These are phyloP conservation scores for Phanerochaete carnosa DNA, from an alignment of 768 basidiomycete genomes.

Conservation along the genomic window DNA sequence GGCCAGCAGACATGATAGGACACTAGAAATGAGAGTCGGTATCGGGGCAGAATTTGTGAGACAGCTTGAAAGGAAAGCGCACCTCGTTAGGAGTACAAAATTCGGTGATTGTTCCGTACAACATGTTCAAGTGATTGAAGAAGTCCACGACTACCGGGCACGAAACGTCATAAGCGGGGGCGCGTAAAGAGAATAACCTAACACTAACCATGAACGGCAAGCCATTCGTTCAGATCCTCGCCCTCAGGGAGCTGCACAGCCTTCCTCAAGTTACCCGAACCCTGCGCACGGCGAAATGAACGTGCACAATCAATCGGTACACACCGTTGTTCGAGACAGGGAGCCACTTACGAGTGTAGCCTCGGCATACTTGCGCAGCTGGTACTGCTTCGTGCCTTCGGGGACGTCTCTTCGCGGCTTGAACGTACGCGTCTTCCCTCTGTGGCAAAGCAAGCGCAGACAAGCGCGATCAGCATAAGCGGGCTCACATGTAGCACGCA, in stretches of 20 bases:
- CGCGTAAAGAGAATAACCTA: background rate
- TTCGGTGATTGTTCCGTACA: slow-evolving; percentile 97
- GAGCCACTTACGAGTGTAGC: slow-evolving; percentile 74
- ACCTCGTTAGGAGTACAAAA: slow-evolving; percentile 96
- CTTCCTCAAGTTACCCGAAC: slow-evolving; percentile 90
- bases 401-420: slow-evolving; percentile 94
- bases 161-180: background rate
- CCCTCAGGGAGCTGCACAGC: slow-evolving; percentile 96
- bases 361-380: slow-evolving; percentile 95
- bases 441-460: slow-evolving; percentile 23
- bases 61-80: slow-evolving; percentile 19
- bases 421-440: slow-evolving; percentile 92
- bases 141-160: slow-evolving; percentile 84
- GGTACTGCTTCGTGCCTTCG: slow-evolving; percentile 97
- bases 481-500: background rate
- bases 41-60: background rate
- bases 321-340: background rate
- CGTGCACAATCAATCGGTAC: background rate
- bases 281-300: slow-evolving; percentile 42
- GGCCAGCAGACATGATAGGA: slow-evolving; percentile 95
- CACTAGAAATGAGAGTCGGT: slow-evolving; percentile 51
- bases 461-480: background rate
- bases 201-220: slow-evolving; percentile 90
- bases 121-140: slow-evolving; percentile 99
- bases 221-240: slow-evolving; percentile 97